Evolutionary conservation across 768 basidiomycete species (phyloP).

Genomic region (Leucosporidium yakuticum): DNA sequence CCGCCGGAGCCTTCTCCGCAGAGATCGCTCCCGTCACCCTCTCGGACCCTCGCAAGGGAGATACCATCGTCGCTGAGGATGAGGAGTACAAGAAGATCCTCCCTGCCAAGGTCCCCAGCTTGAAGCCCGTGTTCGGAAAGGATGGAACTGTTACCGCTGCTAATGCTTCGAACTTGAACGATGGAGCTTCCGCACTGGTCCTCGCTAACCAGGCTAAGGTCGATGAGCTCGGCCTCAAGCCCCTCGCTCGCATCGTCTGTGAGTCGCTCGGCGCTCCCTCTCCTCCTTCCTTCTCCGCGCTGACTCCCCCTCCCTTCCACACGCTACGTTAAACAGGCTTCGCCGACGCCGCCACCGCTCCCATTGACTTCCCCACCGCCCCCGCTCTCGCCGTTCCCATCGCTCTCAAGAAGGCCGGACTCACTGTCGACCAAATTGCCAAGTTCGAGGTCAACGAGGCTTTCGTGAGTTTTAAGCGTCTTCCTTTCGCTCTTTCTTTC

Average conservation of each 20-base stretch:
- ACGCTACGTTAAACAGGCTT: slow-evolving; percentile 56
- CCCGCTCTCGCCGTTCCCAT: slow-evolving; percentile 85
- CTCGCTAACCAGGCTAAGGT: slow-evolving; percentile 91
- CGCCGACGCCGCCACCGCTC: slow-evolving; percentile 93
- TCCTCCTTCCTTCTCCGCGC: no score
- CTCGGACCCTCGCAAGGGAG: slow-evolving; percentile 79
- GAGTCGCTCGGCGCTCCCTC: slow-evolving; percentile 43
- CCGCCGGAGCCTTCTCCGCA: slow-evolving; percentile 69
- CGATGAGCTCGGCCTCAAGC: slow-evolving; percentile 79
- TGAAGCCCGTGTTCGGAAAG: slow-evolving; percentile 82
- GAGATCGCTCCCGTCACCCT: slow-evolving; percentile 87
- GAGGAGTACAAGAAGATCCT: slow-evolving; percentile 97
- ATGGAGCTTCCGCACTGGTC: slow-evolving; percentile 92
- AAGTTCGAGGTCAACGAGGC: slow-evolving; percentile 97
- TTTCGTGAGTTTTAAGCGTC: slow-evolving; percentile 48
- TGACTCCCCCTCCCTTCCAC: no score
- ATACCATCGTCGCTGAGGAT: slow-evolving; percentile 79
- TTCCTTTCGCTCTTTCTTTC: no score
- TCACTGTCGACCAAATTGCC: slow-evolving; percentile 75
- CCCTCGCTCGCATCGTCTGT: slow-evolving; percentile 90
- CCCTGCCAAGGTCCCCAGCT: slow-evolving; percentile 83
- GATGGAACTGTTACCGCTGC: slow-evolving; percentile 83
- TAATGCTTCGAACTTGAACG: slow-evolving; percentile 89
- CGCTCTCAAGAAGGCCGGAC: slow-evolving; percentile 78
- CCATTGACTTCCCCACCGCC: slow-evolving; percentile 93